Evolutionary conservation across 257 asterid genomes (phyloP).

Genomic region (Galeopsis tetrahit): DNA sequence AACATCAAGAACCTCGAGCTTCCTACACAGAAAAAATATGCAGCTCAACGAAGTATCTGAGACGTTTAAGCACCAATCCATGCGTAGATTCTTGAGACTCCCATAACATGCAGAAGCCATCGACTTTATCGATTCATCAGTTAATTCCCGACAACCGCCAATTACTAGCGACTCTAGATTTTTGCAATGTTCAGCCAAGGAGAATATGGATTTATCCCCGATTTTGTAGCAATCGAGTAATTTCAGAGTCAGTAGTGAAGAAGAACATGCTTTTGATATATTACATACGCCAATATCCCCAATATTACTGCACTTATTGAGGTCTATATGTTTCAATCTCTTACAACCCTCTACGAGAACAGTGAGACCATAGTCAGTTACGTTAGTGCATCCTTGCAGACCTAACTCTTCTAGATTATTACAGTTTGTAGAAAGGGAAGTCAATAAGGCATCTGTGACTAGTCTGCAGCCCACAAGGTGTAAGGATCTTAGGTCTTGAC

Average conservation of each 20-base stretch:
- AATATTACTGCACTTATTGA: slow-evolving; percentile 81
- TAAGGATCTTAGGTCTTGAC: slow-evolving; percentile 66
- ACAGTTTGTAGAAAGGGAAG: slow-evolving; percentile 75
- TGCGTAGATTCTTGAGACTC: slow-evolving; percentile 75
- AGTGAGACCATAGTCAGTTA: slow-evolving; percentile 78
- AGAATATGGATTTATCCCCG: slow-evolving; percentile 68
- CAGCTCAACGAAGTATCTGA: slow-evolving; percentile 65
- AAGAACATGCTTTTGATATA: slow-evolving; percentile 66
- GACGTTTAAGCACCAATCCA: slow-evolving; percentile 93
- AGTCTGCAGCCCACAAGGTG: slow-evolving; percentile 78
- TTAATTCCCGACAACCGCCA: slow-evolving; percentile 83
- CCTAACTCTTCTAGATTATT: slow-evolving; percentile 66
- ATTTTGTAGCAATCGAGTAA: slow-evolving; percentile 78
- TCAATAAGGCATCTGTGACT: slow-evolving; percentile 64
- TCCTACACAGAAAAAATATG: slow-evolving; percentile 58
- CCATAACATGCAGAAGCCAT: slow-evolving; percentile 61
- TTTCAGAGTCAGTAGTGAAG: slow-evolving; percentile 66
- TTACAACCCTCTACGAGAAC: slow-evolving; percentile 77
- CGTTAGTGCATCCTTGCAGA: slow-evolving; percentile 74
- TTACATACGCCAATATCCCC: slow-evolving; percentile 68
- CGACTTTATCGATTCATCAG: slow-evolving; percentile 69
- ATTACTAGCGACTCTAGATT: slow-evolving; percentile 69
- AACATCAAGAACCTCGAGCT: slow-evolving; percentile 87
- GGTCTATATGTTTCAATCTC: slow-evolving; percentile 65
- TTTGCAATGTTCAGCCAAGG: slow-evolving; percentile 65